phyloP scores from a whole-genome alignment of 352 stramenopile genomes.

The Phytophthora crassamura region DNA sequence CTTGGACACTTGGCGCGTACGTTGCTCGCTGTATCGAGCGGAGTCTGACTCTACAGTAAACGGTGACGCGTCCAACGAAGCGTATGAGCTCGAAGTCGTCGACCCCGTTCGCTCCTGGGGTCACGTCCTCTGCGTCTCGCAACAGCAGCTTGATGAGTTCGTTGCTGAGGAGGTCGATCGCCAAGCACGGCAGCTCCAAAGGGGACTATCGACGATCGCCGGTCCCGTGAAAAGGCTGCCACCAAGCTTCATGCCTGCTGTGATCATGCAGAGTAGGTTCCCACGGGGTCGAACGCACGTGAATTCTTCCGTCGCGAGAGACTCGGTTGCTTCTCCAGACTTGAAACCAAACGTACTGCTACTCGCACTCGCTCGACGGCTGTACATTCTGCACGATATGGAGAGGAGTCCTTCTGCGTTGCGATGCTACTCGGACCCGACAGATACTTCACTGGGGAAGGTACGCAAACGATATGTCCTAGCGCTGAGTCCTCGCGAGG shows the following conservation, averaged over 20 bases:
- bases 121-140: conserved; percentile 10
- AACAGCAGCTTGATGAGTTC: conserved; percentile 27
- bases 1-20: conserved; percentile 40
- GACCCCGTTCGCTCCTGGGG: conserved; percentile 23
- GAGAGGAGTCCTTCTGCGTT: neutral
- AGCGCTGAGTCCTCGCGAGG: neutral
- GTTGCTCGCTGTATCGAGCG: conserved; percentile 51
- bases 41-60: neutral
- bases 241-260: neutral
- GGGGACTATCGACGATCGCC: neutral
- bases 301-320: conserved; percentile 11
- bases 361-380: conserved; percentile 22
- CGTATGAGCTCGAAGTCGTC: conserved; percentile 41
- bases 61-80: neutral
- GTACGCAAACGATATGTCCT: conserved; percentile 12
- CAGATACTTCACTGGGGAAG: conserved; percentile 52
- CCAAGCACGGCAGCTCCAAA: conserved; percentile 12
- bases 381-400: conserved; percentile 14
- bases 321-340: conserved; percentile 19
- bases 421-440: conserved; percentile 28
- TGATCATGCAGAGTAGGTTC: neutral
- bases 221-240: neutral
- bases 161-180: conserved; percentile 20
- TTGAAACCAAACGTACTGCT: conserved; percentile 23
- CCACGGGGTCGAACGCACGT: neutral